phyloP scores from a whole-genome alignment of 148 eudicot genomes.

The Nyssa sinensis region DNA sequence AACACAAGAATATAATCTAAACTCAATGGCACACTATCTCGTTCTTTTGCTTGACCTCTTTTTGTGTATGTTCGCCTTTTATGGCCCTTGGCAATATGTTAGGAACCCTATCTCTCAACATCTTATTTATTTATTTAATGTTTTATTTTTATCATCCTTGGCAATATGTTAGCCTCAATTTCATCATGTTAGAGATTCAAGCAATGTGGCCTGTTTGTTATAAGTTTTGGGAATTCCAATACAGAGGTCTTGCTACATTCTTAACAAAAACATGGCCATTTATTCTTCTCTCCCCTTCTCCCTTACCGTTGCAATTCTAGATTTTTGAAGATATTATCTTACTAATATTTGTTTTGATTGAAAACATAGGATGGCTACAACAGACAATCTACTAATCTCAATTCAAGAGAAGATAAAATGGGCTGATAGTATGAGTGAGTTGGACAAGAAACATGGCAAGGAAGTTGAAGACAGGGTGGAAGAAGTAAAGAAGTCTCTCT shows the following conservation, averaged over 20 bases:
- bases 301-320: background rate
- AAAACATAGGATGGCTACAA: slow-evolving; percentile 65
- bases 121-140: no score
- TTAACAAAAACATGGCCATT: background rate
- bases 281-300: background rate
- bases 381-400: slow-evolving; percentile 70
- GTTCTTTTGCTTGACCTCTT: background rate
- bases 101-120: no score
- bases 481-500: slow-evolving; percentile 71
- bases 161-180: no score
- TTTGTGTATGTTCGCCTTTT: background rate
- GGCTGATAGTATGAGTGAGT: slow-evolving; percentile 89
- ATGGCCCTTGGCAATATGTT: background rate
- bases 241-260: background rate
- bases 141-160: no score
- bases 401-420: slow-evolving; percentile 97
- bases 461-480: slow-evolving; percentile 79
- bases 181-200: background rate
- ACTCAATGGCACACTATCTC: background rate
- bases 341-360: background rate
- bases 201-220: background rate
- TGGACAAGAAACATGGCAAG: slow-evolving; percentile 78
- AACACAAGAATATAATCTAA: no score
- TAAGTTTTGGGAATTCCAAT: background rate
- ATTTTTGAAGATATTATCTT: background rate